phyloP scores from a whole-genome alignment of 192 early-diverging fungal species.

The Gonapodya sp. region DNA sequence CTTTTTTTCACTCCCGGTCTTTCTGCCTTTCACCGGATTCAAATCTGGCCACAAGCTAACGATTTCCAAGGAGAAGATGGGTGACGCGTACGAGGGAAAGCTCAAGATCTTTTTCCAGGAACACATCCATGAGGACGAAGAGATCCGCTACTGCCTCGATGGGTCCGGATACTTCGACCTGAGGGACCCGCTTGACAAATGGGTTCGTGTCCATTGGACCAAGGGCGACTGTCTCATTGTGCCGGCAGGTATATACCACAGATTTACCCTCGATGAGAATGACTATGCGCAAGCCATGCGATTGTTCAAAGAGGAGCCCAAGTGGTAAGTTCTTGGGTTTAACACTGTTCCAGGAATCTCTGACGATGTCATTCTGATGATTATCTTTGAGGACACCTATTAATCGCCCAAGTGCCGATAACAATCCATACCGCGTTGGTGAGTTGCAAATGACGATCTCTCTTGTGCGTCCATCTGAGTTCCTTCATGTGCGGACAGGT shows the following conservation, averaged over 20 bases:
- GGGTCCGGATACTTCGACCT: conserved; percentile 69
- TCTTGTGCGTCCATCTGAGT: no score
- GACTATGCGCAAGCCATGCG: conserved; percentile 87
- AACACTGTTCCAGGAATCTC: background rate
- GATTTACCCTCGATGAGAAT: conserved; percentile 80
- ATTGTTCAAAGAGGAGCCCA: conserved; percentile 61
- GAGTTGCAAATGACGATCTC: no score
- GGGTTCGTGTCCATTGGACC: conserved; percentile 77
- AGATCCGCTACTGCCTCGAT: conserved; percentile 84
- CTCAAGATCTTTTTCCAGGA: conserved; percentile 88
- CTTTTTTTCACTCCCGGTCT: background rate
- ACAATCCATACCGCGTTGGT: background rate
- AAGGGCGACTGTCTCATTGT: conserved; percentile 77
- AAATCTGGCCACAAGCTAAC: conserved; percentile 42
- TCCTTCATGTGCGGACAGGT: no score
- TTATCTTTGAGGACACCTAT: background rate
- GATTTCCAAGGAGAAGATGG: conserved; percentile 68
- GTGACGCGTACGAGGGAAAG: conserved; percentile 77
- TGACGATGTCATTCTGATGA: background rate
- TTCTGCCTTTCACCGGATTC: background rate
- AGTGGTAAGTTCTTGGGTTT: conserved; percentile 34
- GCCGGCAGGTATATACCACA: conserved; percentile 61
- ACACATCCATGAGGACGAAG: conserved; percentile 95
- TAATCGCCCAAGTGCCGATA: background rate
- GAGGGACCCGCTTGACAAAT: conserved; percentile 43